Percentiles rank a stretch among this genome's conserved stretches.
Conservation (phyloP, 192 early-diverging fungal species). For the Coemansia umbellata region DNA sequence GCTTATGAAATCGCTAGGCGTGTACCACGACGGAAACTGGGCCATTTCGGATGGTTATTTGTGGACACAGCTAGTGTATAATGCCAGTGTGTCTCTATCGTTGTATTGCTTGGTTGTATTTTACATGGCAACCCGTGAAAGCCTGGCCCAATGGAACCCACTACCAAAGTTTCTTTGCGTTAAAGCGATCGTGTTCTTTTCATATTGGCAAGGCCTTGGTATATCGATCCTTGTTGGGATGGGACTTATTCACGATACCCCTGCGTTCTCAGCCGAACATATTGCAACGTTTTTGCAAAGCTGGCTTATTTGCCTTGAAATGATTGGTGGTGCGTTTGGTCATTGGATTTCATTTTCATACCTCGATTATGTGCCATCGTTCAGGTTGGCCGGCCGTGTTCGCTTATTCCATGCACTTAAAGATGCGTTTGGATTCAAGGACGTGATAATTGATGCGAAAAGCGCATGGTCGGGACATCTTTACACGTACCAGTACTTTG, state of each 20-base stretch:
- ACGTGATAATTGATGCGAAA: conserved; percentile 75
- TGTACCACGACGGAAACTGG: conserved; percentile 82
- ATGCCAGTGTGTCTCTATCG: conserved; percentile 78
- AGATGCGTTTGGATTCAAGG: conserved; percentile 79
- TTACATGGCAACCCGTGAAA: conserved; percentile 74
- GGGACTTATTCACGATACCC: conserved; percentile 70
- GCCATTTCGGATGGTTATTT: conserved; percentile 65
- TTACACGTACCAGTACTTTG: conserved; percentile 79
- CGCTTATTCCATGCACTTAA: conserved; percentile 71
- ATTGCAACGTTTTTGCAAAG: conserved; percentile 83
- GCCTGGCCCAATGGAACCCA: conserved; percentile 73
- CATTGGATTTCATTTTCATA: conserved; percentile 85
- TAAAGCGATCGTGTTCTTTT: conserved; percentile 91
- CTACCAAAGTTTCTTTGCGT: conserved; percentile 93
- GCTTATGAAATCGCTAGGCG: conserved; percentile 65
- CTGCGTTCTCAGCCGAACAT: conserved; percentile 55
- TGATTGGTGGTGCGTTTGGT: conserved; percentile 73
- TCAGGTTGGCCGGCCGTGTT: conserved; percentile 68
- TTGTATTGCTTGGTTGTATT: conserved; percentile 88
- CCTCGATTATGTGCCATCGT: conserved; percentile 68
- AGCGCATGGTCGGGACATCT: conserved; percentile 73
- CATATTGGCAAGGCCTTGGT: conserved; percentile 88
- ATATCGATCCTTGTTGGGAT: conserved; percentile 76
- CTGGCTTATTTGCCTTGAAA: conserved; percentile 88
- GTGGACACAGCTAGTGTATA: conserved; percentile 81